Conservation (phyloP, 495 filamentous ascomycete species). For the Hypoxylon lenormandii region DNA sequence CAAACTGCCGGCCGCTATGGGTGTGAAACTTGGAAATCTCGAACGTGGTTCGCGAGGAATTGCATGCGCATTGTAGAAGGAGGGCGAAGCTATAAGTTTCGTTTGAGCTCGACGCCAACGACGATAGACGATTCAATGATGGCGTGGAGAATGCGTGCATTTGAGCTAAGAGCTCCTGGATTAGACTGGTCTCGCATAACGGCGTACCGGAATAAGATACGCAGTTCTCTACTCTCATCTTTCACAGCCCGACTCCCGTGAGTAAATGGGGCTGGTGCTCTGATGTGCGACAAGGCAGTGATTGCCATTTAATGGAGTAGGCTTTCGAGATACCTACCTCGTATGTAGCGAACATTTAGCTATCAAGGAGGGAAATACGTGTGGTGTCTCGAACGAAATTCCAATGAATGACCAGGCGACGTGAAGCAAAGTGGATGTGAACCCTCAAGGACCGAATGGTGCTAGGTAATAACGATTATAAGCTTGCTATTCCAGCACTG, state of each 20-base stretch:
- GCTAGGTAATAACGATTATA: no score
- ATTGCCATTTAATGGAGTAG: no score
- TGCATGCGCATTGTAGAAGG: background rate
- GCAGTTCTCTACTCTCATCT: slow-evolving; percentile 11
- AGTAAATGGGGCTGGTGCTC: background rate
- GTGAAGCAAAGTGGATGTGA: no score
- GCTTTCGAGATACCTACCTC: no score
- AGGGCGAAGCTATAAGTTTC: background rate
- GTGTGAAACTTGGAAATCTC: no score
- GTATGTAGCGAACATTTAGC: no score
- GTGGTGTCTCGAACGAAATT: no score
- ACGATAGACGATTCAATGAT: slow-evolving; percentile 25
- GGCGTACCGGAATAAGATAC: slow-evolving; percentile 12
- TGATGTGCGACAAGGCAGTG: no score
- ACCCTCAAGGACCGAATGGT: no score
- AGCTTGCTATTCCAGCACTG: no score
- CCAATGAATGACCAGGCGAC: no score
- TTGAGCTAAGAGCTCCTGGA: slow-evolving; percentile 19
- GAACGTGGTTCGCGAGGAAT: background rate
- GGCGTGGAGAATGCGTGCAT: slow-evolving; percentile 24
- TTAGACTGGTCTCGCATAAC: slow-evolving; percentile 9
- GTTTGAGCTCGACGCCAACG: slow-evolving; percentile 7
- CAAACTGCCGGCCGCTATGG: background rate
- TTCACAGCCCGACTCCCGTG: background rate
- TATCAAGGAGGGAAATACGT: no score